A percentile compares a stretch with the other conserved stretches of the same genome.
Evolutionary conservation across 106 monocot genomes (phyloP).

Genomic region (Dendrobium catenatum): DNA sequence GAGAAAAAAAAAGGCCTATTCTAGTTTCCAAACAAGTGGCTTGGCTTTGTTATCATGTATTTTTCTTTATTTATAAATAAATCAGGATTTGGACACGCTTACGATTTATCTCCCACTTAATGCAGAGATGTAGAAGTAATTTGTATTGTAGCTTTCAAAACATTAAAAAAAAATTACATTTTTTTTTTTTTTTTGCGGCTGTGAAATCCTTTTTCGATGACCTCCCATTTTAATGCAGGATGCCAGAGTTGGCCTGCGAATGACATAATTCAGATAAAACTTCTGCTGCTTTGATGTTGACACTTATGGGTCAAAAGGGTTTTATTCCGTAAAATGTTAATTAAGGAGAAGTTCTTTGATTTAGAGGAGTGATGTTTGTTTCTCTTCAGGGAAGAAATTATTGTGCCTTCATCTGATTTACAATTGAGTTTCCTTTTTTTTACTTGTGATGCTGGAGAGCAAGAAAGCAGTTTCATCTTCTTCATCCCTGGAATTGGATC

Average conservation of each 20-base stretch:
- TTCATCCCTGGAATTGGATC: constrained; percentile 55
- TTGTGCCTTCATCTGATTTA: neutral
- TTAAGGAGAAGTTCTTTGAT: neutral
- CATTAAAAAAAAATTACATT: neutral
- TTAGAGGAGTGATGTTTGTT: neutral
- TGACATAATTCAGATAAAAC: too few relatives aligned
- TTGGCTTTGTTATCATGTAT: neutral
- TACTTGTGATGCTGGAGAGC: neutral
- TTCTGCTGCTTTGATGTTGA: neutral
- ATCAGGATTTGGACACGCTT: neutral
- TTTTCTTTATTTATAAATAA: neutral
- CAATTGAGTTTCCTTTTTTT: neutral
- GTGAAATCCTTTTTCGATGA: neutral
- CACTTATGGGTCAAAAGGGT: neutral
- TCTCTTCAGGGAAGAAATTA: neutral
- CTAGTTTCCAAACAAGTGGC: neutral
- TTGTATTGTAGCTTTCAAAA: neutral
- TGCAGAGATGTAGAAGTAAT: neutral
- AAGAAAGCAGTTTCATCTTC: constrained; percentile 11
- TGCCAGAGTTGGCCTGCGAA: neutral
- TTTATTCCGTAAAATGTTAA: neutral
- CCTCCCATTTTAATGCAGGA: neutral
- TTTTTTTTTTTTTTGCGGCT: neutral
- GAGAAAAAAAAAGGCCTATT: neutral
- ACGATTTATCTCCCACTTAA: neutral